Percentiles rank a stretch among this genome's conserved stretches.
Conservation (phyloP, 225 moss, liverwort and hornwort species). For the Pleurozium schreberi region DNA sequence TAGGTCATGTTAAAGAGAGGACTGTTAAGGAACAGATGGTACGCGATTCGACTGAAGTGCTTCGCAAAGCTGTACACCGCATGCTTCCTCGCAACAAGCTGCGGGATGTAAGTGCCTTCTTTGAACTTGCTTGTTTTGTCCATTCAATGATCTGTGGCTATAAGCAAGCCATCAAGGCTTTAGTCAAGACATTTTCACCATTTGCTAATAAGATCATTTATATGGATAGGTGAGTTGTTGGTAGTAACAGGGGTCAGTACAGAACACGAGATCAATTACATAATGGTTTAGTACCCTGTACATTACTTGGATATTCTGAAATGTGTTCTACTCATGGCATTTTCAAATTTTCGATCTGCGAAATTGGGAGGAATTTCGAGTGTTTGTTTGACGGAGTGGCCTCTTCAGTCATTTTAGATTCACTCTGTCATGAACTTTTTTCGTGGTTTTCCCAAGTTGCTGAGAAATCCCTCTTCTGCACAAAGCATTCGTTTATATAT, state of each 20-base stretch:
- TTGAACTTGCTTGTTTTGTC: not conserved
- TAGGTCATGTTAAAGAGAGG: conserved; percentile 94
- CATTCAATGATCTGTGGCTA: not conserved
- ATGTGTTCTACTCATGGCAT: not conserved
- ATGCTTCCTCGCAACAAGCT: conserved; percentile 98
- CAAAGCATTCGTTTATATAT: not conserved
- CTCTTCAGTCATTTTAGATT: not conserved
- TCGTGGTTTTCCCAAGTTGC: not conserved
- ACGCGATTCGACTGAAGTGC: conserved; percentile 84
- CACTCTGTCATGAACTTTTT: not conserved
- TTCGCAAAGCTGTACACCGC: conserved; percentile 91
- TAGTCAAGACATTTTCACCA: not conserved
- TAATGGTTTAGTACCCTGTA: not conserved
- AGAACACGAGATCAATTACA: not conserved
- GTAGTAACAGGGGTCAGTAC: not conserved
- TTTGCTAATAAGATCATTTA: not conserved
- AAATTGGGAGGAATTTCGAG: not conserved
- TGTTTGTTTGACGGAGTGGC: not conserved
- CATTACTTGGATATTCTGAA: not conserved
- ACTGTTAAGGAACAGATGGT: conserved; percentile 93
- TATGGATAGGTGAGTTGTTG: not conserved
- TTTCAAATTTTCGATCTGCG: not conserved
- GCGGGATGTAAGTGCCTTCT: conserved; percentile 54
- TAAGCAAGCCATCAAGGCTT: too few species aligned
- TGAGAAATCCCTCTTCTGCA: not conserved